Base-by-base conservation (phyloP, 2,329 filamentous ascomycete genomes). In the Phaeosphaeriaceae sp. region DNA sequence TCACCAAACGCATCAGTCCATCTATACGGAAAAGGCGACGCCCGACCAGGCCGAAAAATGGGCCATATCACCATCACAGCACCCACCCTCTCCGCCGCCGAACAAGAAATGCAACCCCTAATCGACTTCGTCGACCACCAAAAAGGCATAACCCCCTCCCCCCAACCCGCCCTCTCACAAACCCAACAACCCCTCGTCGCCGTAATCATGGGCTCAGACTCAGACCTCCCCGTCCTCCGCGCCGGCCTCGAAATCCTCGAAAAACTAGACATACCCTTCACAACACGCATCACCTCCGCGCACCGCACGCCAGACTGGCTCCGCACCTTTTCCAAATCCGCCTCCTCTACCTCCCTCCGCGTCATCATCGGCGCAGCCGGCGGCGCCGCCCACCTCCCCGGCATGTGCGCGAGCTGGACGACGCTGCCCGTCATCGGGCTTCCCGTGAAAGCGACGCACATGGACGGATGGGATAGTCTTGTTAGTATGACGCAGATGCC, bases 21-120 rank as follows among this genome's bases (percentile, higher is more conserved):
- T 67, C 84, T 97, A 38, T 99, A 99, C 76, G 92, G 92, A 66
- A 97, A 97, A 76, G 84, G 83, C 9, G 85, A 84, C 38, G 89
- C 92, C 20, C 90, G 92, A 63, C 90, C 90, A 4, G 88, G 90
- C 28, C 87, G 94, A 37, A 99, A 97, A 75, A 97, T 97, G 77
- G 93, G 93, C 9, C 94, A 99, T 72, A 85, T 99, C 60, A 97
- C 92, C 1, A 77, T 96, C 30, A 89, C 89, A 1, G 86, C 86
- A 1, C 79, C 83, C 11, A 85, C 83, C 0, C 85, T 92, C 67
- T 77, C 82, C 30, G 81, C 87, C 62, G 85, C 88, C n/a, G 84
- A 89, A 68, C 78, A 81, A 13, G 81, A 87, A 12, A 83, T 88
- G 30, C 84, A 88, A 42, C 86, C 86, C 2, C 81, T 97, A 17